Conservation (phyloP, 371 early-diverging fungal species). For the Umbelopsis sp. region DNA sequence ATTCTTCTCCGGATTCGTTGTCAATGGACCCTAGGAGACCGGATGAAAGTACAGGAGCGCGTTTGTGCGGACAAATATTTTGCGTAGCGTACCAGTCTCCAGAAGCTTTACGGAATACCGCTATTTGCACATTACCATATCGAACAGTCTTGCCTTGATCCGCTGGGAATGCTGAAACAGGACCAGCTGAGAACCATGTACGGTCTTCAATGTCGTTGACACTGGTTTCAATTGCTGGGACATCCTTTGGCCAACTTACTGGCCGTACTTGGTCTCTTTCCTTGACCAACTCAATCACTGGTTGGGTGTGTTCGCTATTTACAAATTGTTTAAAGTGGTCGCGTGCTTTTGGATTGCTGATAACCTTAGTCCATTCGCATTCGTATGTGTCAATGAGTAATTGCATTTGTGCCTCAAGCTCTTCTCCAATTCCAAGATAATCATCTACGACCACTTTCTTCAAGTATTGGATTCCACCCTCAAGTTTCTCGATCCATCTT, state of each 20-base stretch:
- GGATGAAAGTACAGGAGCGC: conserved; percentile 65
- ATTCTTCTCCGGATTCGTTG: conserved; percentile 28
- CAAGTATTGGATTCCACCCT: conserved; percentile 67
- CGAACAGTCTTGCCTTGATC: conserved; percentile 60
- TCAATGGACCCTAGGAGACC: conserved; percentile 57
- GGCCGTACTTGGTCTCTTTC: conserved; percentile 69
- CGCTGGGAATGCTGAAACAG: conserved; percentile 40
- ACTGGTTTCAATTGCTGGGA: not conserved
- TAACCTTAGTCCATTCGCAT: conserved; percentile 69
- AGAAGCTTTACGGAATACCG: conserved; percentile 49
- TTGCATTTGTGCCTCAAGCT: conserved; percentile 66
- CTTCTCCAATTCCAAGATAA: conserved; percentile 60
- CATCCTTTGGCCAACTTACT: conserved; percentile 65
- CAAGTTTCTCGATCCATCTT: conserved; percentile 70
- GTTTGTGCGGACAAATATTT: conserved; percentile 78
- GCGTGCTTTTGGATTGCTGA: conserved; percentile 57
- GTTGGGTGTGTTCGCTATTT: conserved; percentile 55
- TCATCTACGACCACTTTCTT: conserved; percentile 66
- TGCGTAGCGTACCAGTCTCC: conserved; percentile 69
- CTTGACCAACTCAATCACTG: conserved; percentile 57
- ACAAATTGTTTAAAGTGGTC: conserved; percentile 64
- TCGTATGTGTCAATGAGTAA: conserved; percentile 57
- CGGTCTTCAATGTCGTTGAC: conserved; percentile 1
- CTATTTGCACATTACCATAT: conserved; percentile 64
- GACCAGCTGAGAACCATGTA: conserved; percentile 36